phyloP scores from a whole-genome alignment of 371 early-diverging fungal species.

The Syncephalastrum contaminatum region DNA sequence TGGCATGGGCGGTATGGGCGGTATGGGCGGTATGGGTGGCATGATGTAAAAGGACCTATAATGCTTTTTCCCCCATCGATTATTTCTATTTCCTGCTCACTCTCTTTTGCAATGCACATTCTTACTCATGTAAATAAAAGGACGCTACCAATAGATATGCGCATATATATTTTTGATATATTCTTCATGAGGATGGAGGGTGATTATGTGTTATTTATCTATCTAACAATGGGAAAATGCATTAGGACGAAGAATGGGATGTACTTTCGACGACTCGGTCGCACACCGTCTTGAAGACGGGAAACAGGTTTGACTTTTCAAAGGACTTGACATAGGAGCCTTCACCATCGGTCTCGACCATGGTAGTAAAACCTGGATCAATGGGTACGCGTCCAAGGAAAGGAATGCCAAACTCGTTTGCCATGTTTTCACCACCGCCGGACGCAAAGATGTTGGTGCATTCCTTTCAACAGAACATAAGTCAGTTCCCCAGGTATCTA shows the following conservation, averaged over 20 bases:
- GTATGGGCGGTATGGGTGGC: slow-evolving; percentile 57
- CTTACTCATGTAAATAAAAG: background rate
- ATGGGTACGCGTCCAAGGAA: slow-evolving; percentile 88
- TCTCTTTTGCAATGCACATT: background rate
- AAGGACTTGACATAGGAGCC: slow-evolving; percentile 57
- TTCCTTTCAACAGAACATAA: slow-evolving; percentile 53
- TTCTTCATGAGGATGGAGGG: background rate
- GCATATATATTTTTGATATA: background rate
- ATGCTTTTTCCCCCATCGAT: background rate
- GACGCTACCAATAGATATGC: background rate
- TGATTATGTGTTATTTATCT: background rate
- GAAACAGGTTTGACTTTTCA: slow-evolving; percentile 57
- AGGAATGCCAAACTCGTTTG: slow-evolving; percentile 72
- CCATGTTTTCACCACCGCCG: slow-evolving; percentile 91
- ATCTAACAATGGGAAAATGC: too few species aligned
- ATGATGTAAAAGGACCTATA: slow-evolving; percentile 41
- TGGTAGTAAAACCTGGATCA: slow-evolving; percentile 71
- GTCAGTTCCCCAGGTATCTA: slow-evolving; percentile 29
- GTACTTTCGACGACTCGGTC: slow-evolving; percentile 36
- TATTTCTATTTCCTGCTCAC: slow-evolving; percentile 4
- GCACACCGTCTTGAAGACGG: slow-evolving; percentile 60
- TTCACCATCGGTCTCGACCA: slow-evolving; percentile 63
- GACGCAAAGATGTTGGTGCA: slow-evolving; percentile 92
- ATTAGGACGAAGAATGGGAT: too few species aligned
- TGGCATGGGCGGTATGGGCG: slow-evolving; percentile 29